Conservation (phyloP, 2,329 filamentous ascomycete genomes). For the Exophiala dermatitidis region DNA sequence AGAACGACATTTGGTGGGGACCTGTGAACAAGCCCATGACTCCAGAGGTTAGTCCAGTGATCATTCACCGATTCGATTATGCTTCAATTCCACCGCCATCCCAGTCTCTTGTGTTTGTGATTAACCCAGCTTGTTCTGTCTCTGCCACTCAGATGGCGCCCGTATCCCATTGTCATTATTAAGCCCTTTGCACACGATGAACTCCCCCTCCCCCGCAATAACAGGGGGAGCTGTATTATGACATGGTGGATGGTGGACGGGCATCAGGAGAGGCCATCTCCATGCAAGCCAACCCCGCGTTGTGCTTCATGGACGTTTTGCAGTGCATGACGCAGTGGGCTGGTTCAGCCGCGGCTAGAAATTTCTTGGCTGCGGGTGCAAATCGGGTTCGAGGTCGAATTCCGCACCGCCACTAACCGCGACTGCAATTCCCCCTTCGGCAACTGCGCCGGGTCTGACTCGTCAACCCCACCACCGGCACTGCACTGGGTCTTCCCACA, state of each 20-base stretch:
- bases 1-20: conserved; percentile 96
- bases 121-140: not conserved
- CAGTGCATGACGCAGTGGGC: conserved; percentile 15
- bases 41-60: conserved; percentile 65
- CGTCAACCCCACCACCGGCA: not conserved
- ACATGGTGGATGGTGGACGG: conserved; percentile 8
- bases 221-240: conserved; percentile 2
- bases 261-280: conserved; percentile 1
- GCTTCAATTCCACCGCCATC: not conserved
- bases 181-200: no score
- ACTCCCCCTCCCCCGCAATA: conserved; percentile 8
- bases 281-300: conserved; percentile 11
- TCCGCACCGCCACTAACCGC: not conserved
- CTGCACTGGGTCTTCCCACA: not conserved
- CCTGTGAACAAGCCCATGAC: conserved; percentile 99
- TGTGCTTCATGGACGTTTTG: not conserved
- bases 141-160: not conserved
- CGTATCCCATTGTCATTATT: no score
- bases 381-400: conserved; percentile 4
- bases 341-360: conserved; percentile 4
- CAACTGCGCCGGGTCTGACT: not conserved
- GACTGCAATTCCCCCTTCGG: not conserved
- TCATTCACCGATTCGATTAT: not conserved
- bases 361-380: conserved; percentile 15
- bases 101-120: conserved; percentile 20